Evolutionary conservation across 2,329 filamentous ascomycete species (phyloP).

Genomic region (Apiospora pterosperma): DNA sequence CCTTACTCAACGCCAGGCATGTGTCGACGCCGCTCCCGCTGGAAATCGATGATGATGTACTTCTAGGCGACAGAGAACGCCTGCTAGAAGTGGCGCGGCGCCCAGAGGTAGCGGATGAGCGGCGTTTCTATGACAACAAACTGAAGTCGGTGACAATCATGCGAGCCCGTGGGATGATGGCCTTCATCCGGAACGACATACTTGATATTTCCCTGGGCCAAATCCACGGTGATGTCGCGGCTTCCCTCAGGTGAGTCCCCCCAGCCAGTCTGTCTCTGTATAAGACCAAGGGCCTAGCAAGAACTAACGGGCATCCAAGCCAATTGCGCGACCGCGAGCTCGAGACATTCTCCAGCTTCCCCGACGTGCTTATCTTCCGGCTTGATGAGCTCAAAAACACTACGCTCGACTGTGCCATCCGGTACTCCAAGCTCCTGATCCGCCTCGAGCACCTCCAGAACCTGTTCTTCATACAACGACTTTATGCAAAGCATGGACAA

Average conservation of each 20-base stretch:
- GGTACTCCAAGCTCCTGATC: constrained; percentile 43
- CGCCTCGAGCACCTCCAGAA: constrained; percentile 49
- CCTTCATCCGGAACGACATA: constrained; percentile 50
- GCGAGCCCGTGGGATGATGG: constrained; percentile 43
- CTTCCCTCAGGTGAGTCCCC: constrained; percentile 18
- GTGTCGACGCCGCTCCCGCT: constrained; percentile 50
- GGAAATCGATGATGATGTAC: constrained; percentile 48
- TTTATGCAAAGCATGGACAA: constrained; percentile 41
- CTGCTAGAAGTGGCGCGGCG: constrained; percentile 31
- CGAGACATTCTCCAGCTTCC: constrained; percentile 24
- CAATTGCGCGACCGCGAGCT: constrained; percentile 29
- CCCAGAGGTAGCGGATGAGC: background rate
- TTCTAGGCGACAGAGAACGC: constrained; percentile 40
- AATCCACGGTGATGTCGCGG: constrained; percentile 30
- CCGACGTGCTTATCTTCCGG: constrained; percentile 32
- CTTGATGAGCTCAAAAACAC: constrained; percentile 31
- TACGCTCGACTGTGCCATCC: constrained; percentile 20
- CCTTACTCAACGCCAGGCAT: constrained; percentile 49
- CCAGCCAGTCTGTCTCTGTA: background rate
- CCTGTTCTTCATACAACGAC: constrained; percentile 51
- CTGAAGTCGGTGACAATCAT: constrained; percentile 41
- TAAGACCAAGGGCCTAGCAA: too few relatives aligned
- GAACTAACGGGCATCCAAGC: constrained; percentile 12
- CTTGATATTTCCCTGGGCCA: constrained; percentile 45
- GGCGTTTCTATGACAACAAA: constrained; percentile 22